Evolutionary conservation across 73 alveolate genomes (phyloP).

Genomic region (Paramecium sonneborni): DNA sequence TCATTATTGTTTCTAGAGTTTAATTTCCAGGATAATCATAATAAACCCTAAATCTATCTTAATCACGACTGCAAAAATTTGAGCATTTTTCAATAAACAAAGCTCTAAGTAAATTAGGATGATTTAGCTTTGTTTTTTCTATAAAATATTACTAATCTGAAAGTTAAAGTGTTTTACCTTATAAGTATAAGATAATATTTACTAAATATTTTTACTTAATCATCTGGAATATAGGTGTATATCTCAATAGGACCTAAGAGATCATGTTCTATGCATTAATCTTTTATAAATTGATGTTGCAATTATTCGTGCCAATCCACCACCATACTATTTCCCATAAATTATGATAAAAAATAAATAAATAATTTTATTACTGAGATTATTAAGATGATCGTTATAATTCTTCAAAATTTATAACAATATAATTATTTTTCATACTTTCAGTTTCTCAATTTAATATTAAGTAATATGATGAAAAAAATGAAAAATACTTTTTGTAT

Average conservation of each 20-base stretch:
- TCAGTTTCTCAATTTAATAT: too few species aligned
- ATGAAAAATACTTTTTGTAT: too few species aligned
- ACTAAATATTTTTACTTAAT: neutral
- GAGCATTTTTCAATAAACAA: neutral
- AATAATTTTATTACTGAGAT: too few species aligned
- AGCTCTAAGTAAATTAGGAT: neutral
- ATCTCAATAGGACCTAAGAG: neutral
- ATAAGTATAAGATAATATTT: neutral
- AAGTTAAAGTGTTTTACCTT: neutral
- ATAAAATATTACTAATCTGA: neutral
- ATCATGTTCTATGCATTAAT: neutral
- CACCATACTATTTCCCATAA: neutral
- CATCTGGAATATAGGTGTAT: neutral
- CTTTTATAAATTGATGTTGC: neutral
- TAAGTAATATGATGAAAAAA: too few species aligned
- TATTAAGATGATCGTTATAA: too few species aligned
- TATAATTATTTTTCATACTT: too few species aligned
- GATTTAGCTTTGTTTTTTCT: neutral
- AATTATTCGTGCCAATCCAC: slow-evolving; percentile 1
- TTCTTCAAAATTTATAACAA: too few species aligned
- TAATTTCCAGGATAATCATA: neutral
- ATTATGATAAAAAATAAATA: neutral
- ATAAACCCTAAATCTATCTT: neutral
- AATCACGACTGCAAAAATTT: neutral
- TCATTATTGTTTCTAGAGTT: neutral